Evolutionary conservation across 2,329 filamentous ascomycete genomes (phyloP).

Genomic region (Penicillium sp.): DNA sequence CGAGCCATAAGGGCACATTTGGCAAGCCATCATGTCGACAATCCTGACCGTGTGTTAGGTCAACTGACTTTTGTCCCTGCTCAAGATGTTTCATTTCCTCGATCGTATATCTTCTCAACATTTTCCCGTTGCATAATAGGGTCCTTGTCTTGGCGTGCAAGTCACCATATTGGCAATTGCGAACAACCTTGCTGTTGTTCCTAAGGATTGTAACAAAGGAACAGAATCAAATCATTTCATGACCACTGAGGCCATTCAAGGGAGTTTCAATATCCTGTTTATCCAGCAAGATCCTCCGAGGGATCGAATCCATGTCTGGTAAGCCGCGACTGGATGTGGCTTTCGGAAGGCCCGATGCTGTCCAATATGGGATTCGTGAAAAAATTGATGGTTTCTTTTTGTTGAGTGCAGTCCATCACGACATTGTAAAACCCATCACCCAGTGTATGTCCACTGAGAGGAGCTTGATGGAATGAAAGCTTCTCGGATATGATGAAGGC

Average conservation of each 20-base stretch:
- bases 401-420: not conserved
- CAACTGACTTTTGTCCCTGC: not conserved
- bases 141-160: not conserved
- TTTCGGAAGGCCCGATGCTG: not conserved
- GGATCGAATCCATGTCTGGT: not conserved
- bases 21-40: not conserved
- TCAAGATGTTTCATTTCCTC: not conserved
- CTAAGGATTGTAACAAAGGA: not conserved
- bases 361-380: not conserved
- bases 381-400: not conserved
- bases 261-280: not conserved
- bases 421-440: not conserved
- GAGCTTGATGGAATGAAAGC: slow-evolving; percentile 11
- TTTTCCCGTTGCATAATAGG: not conserved
- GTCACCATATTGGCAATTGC: not conserved
- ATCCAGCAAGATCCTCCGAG: not conserved
- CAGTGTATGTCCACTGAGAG: not conserved
- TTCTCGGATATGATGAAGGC: slow-evolving; percentile 5
- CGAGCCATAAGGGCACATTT: not conserved
- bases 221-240: not conserved
- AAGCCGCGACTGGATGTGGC: not conserved
- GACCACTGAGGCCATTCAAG: not conserved
- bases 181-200: not conserved
- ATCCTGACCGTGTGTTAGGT: not conserved
- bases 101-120: not conserved